Base-by-base conservation (phyloP, 208 protist species). In the Wallacemonas sp. region DNA sequence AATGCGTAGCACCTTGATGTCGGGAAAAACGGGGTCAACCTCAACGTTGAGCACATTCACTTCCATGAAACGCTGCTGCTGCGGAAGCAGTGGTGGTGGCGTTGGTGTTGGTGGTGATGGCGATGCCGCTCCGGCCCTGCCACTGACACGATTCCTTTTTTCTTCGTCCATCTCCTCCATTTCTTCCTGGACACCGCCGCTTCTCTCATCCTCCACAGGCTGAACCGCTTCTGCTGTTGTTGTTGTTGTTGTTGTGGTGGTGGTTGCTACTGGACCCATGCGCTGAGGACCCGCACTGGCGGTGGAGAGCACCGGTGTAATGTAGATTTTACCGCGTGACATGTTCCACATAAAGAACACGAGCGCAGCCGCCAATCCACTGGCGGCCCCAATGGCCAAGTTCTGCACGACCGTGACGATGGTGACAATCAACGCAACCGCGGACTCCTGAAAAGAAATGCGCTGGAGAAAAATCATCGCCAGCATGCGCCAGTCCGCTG, bases 331-430 rank as follows among this genome's bases (percentile, higher is more conserved):
- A 3, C 76, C 75, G 3, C 76, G 70, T 14, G 75, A 55, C 80
- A 86, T 81, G 57, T 78, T 86, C 80, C 80, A 86, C 80, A 82
- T 82, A 38, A 86, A 82, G 42, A 78, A 86, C 3, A 86, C 65
- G 4, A 86, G 49, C 31, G 80, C 80, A 32, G 72, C 80, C 20
- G 75, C 76, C 18, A 86, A 64, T 1, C 80, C 80, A 14, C 59
- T 61, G 18, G 75, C 80, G 61, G 76, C 76, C 12, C 75, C 80
- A 61, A 86, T 77, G 55, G 80, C 80, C 12, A 86, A 57, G 67
- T 86, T 74, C 28, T 70, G 54, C 8, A 86, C 33, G 20, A 86
- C 70, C 23, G 80, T 86, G 8, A 86, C 80, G 22, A 86, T 74
- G 4, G 80, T 86, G 23, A 86, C 80, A n/a, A 79, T 54, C 42